A percentile compares a stretch with the other conserved stretches of the same genome.
phyloP scores from a whole-genome alignment of 129 eudicot genomes.

The Lactuca saligna region DNA sequence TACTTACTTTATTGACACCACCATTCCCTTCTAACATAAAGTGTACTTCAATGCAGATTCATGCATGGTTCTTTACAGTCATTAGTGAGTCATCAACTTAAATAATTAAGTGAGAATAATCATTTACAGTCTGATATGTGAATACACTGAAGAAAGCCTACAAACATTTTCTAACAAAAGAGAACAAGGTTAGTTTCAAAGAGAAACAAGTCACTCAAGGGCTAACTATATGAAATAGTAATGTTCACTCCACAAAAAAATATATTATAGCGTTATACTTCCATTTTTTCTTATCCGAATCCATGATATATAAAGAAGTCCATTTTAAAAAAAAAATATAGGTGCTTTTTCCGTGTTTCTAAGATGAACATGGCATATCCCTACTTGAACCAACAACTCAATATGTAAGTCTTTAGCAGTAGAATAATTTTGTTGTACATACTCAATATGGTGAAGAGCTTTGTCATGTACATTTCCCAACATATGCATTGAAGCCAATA shows the following conservation, averaged over 20 bases:
- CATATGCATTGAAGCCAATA: constrained; percentile 38
- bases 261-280: no score
- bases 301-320: no score
- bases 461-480: constrained; percentile 12
- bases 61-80: constrained; percentile 36
- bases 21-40: constrained; percentile 19
- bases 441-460: constrained; percentile 69
- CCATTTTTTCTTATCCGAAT: no score
- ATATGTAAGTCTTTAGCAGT: constrained; percentile 46
- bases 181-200: no score
- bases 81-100: constrained; percentile 51
- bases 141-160: no score
- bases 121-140: constrained; percentile 10
- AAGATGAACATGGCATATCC: constrained; percentile 65
- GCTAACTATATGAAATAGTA: no score
- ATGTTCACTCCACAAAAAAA: no score
- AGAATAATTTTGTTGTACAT: constrained; percentile 36
- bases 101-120: constrained; percentile 34
- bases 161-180: no score
- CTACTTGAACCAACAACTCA: constrained; percentile 52
- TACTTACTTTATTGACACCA: no score
- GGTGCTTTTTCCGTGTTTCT: constrained; percentile 1
- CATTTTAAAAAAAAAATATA: no score
- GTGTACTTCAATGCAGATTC: constrained; percentile 59
- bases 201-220: no score